Evolutionary conservation across 768 basidiomycete genomes (phyloP).

Genomic region (Lentinus brumalis): DNA sequence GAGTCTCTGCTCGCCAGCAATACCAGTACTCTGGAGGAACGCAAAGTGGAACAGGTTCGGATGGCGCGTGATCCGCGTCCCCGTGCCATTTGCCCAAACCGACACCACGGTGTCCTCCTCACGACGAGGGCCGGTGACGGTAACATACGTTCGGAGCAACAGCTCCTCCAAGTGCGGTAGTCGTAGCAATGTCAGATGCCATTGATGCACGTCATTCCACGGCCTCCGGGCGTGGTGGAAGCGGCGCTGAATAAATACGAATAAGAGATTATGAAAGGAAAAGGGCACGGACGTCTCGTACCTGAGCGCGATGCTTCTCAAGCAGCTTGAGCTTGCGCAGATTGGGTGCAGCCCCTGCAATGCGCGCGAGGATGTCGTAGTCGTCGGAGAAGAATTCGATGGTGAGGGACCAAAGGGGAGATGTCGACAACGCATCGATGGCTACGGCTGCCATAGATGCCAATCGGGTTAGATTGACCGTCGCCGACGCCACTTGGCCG

Average conservation of each 20-base stretch:
- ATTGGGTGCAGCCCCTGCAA: not conserved
- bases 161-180: too few species aligned
- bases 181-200: too few species aligned
- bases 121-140: too few species aligned
- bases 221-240: not conserved
- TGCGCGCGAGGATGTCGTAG: not conserved
- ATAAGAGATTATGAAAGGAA: too few species aligned
- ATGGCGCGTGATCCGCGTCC: too few species aligned
- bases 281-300: not conserved
- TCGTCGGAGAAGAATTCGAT: slow-evolving; percentile 9
- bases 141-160: too few species aligned
- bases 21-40: too few species aligned
- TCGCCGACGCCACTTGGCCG: not conserved
- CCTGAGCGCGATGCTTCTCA: not conserved
- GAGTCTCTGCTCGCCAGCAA: too few species aligned
- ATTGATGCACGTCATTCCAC: too few species aligned
- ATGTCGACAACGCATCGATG: not conserved
- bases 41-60: too few species aligned
- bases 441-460: not conserved
- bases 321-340: slow-evolving; percentile 6
- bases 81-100: too few species aligned
- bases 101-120: too few species aligned
- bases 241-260: not conserved
- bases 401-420: not conserved
- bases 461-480: slow-evolving; percentile 1